Conservation (phyloP, 768 basidiomycete species). For the Lactifluus pinguis region DNA sequence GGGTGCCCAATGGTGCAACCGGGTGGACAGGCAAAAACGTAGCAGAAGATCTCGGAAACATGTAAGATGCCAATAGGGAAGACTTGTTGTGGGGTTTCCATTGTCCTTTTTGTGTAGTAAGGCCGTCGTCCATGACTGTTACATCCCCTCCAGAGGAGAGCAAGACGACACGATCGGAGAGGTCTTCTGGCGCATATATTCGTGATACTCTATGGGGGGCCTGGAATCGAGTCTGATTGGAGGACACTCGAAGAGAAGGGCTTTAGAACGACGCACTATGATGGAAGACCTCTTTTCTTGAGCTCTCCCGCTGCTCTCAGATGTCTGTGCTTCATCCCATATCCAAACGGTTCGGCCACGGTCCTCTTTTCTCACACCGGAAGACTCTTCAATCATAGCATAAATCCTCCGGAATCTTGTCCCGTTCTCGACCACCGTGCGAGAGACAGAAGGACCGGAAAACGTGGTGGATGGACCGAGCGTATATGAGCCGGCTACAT, state of each 20-base stretch:
- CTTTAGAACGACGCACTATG: background rate
- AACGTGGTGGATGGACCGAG: constrained; percentile 19
- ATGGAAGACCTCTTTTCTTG: constrained; percentile 43
- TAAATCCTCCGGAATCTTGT: constrained; percentile 15
- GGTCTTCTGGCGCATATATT: constrained; percentile 28
- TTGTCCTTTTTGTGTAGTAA: constrained; percentile 22
- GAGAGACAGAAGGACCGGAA: constrained; percentile 18
- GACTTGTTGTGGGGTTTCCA: constrained; percentile 22
- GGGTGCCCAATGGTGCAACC: constrained; percentile 8
- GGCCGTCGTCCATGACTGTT: constrained; percentile 25
- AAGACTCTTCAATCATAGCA: constrained; percentile 6
- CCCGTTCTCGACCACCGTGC: constrained; percentile 2
- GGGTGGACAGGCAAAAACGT: constrained; percentile 22
- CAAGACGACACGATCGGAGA: constrained; percentile 26
- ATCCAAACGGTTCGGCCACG: constrained; percentile 16
- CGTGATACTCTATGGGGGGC: constrained; percentile 34
- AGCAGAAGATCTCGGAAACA: constrained; percentile 26
- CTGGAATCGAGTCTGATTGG: constrained; percentile 26
- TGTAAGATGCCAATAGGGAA: constrained; percentile 25
- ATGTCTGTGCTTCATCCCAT: constrained; percentile 16
- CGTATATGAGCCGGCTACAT: constrained; percentile 12
- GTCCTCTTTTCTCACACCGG: constrained; percentile 2
- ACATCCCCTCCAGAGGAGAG: constrained; percentile 29
- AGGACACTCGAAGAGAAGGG: background rate
- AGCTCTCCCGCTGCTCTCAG: constrained; percentile 29